Evolutionary conservation across 192 early-diverging fungal genomes (phyloP), one percentile per base, ranked within the genome.

Genomic region (Podila minutissima): DNA sequence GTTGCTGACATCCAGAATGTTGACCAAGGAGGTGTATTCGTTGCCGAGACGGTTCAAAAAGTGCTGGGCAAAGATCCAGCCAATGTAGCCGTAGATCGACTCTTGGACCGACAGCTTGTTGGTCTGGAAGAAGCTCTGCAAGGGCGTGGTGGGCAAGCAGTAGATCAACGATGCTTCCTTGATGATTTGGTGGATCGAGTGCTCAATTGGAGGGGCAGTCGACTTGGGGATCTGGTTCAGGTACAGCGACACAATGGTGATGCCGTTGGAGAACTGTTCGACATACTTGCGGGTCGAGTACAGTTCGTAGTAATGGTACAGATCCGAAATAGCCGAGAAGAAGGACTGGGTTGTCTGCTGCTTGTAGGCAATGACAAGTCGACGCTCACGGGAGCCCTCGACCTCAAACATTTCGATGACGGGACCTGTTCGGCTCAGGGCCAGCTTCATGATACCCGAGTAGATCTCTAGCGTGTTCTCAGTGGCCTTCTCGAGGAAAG

Each of bases 41-140:
- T 87, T 94, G 70, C 97, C 97, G 28, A 99, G 91, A 64, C 97
- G 93, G 87, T 99, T 99, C 66, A 99, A 88, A 86, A 99, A 99
- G 87, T 99, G 97, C 84, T 99, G 97, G 37, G 95, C 91, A 86
- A 99, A 99, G 74, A 99, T 96, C 97, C 97, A 99, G 31, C 92
- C 94, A 59, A 97, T 93, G 85, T 96, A 94, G 37, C 95, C 97
- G 82, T 99, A 99, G 64, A 97, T 93, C 13, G 96, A 89, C 86
- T 99, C 97, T 85, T 98, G 97, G 55, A 99, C 96, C 0, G 93
- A 94, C 57, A 99, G 90, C 83, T 94, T 90, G 69, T 91, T 92
- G 15, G 91, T 91, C 87, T 98, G 93, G 90, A 98, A 98, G 83
- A 97, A 95, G 41, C 83, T 87, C 87, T 97, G 97, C 64, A 99